Evolutionary conservation across 352 stramenopile genomes (phyloP), one percentile per base, ranked within the genome.

Genomic region (Blastocystis sp.): DNA sequence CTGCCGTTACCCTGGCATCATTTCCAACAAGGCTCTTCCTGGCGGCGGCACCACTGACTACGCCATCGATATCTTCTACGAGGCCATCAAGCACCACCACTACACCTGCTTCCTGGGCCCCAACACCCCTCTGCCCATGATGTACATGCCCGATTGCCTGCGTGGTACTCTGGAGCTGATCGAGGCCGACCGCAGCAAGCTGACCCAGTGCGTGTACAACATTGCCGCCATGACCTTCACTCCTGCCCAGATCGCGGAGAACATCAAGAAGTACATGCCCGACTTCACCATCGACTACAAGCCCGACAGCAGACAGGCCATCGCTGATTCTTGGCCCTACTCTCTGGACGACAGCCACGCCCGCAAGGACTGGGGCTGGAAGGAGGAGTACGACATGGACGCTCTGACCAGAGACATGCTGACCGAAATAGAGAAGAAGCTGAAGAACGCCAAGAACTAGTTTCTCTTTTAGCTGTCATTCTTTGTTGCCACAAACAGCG

Each of bases 81-180:
- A 34, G 28, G 28, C 94, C 54, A 91, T 97, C 59, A 93, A 93
- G 90, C 89, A 93, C 74, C 92, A 92, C 90, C 93, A 92, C 87
- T 97, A 97, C 91, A 95, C 92, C 78, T 96, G 93, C 78, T 97
- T 96, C 89, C 78, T 97, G 3, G 76, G 91, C 65, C 90, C 91
- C 11, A 90, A 95, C 70, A 93, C 94, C 17, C 92, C 92, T 57
- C 89, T 97, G 90, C 94, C 94, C 40, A 97, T 97, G 94, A 97
- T 97, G 93, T 96, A 97, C 93, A 97, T 97, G 94, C 93, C 93
- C 38, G 94, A 97, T 90, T 95, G 93, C 77, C 91, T 97, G 42
- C 94, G 94, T 87, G 93, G 92, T 19, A 96, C 94, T 9, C 71
- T 94, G 52, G 91, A 92, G 52, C 91, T 97, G 28, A 90, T 97